A percentile compares a stretch with the other conserved stretches of the same genome.
Evolutionary conservation across 768 basidiomycete species (phyloP).

Genomic region (Calvatia gigantea): DNA sequence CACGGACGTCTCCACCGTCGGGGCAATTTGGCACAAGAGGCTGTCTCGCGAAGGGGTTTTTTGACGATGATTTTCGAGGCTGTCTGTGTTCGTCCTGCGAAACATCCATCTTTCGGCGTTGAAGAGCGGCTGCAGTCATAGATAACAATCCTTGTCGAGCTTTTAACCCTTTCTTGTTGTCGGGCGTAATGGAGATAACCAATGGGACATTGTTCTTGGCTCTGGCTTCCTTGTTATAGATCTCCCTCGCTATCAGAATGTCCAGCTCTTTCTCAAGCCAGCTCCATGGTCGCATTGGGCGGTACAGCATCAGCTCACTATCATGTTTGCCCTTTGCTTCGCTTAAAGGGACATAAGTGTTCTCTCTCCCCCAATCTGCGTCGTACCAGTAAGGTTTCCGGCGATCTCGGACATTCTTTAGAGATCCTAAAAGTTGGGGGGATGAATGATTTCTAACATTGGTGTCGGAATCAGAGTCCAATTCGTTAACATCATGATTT

Average conservation of each 20-base stretch:
- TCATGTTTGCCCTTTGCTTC: slow-evolving; percentile 7
- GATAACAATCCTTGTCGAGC: neutral
- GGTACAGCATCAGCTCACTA: slow-evolving; percentile 2
- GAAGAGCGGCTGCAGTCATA: slow-evolving; percentile 6
- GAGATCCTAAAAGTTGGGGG: too few relatives aligned
- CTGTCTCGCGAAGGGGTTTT: slow-evolving; percentile 9
- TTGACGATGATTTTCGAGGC: neutral
- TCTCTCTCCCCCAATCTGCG: slow-evolving; percentile 14
- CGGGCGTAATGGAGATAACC: neutral
- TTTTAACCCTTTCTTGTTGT: neutral
- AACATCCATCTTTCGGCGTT: neutral
- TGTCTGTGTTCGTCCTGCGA: neutral
- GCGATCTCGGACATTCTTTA: neutral
- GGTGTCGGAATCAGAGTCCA: neutral
- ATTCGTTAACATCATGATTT: neutral
- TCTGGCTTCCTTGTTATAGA: neutral
- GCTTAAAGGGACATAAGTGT: slow-evolving; percentile 10
- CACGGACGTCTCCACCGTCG: neutral
- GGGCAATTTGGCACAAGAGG: neutral
- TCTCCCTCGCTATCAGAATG: neutral
- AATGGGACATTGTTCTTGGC: neutral
- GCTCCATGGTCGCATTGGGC: slow-evolving; percentile 2
- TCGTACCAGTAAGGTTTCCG: slow-evolving; percentile 9
- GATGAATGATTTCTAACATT: too few relatives aligned
- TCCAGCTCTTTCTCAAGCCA: slow-evolving; percentile 1